A percentile compares a stretch with the other conserved stretches of the same genome.
These are phyloP conservation scores for Curvularia spicifera DNA, from an alignment of 2,329 filamentous ascomycete genomes.

Conservation along the genomic window DNA sequence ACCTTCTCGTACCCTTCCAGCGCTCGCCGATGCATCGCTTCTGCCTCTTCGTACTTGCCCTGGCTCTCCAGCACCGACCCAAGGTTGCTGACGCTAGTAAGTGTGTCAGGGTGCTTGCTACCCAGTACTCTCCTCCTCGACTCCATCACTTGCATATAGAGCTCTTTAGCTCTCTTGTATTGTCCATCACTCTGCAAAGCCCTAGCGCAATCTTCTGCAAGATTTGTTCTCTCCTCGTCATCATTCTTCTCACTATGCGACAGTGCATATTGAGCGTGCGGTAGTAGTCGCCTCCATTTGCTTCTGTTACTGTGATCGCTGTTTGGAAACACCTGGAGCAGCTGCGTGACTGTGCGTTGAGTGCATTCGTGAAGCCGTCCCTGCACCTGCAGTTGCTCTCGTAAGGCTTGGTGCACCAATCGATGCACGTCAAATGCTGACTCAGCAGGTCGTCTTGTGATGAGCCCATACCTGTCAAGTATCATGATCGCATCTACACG, in stretches of 20 bases:
- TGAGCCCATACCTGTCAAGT: not conserved
- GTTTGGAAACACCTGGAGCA: constrained; percentile 6
- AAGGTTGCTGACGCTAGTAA: too few species aligned
- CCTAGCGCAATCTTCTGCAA: not conserved
- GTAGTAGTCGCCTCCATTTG: constrained; percentile 5
- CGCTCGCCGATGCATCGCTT: too few species aligned
- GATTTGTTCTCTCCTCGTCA: constrained; percentile 3
- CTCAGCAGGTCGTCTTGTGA: constrained; percentile 13
- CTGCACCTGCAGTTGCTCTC: constrained; percentile 13
- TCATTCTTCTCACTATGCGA: constrained; percentile 3
- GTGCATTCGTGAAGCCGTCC: constrained; percentile 15
- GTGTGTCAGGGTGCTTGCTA: too few species aligned
- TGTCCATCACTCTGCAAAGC: not conserved
- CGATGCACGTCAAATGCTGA: constrained; percentile 20
- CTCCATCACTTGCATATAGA: constrained; percentile 1
- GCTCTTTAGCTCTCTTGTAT: constrained; percentile 1
- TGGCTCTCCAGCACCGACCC: too few species aligned
- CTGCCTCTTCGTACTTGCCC: too few species aligned
- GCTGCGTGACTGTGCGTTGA: constrained; percentile 12
- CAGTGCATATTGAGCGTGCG: constrained; percentile 1
- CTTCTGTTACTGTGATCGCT: not conserved
- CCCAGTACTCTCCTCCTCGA: not conserved
- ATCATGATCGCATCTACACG: constrained; percentile 21
- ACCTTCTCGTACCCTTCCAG: too few species aligned
- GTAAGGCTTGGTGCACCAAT: not conserved